Evolutionary conservation across 495 filamentous ascomycete genomes (phyloP).

Genomic region (Neurospora sp.): DNA sequence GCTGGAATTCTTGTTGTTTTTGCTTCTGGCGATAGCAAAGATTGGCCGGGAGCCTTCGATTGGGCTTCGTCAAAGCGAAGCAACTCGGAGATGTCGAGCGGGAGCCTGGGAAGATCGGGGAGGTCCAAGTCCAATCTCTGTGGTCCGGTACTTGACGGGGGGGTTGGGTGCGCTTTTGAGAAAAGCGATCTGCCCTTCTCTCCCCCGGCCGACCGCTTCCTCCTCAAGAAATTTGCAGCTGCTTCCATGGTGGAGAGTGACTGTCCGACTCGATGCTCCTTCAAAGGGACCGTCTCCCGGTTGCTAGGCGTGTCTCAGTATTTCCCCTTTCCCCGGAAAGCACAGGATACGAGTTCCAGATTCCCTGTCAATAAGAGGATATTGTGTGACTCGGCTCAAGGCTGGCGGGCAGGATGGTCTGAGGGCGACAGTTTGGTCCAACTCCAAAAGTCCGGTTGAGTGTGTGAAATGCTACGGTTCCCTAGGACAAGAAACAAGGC

Average conservation of each 20-base stretch:
- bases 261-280: background rate
- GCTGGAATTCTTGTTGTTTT: background rate
- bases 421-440: background rate
- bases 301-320: background rate
- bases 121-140: background rate
- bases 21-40: background rate
- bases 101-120: background rate
- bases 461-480: background rate
- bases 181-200: constrained; percentile 23
- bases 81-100: background rate
- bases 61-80: background rate
- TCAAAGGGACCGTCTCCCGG: background rate
- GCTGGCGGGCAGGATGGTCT: background rate
- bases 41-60: background rate
- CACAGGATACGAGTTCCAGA: background rate
- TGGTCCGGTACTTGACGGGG: constrained; percentile 9
- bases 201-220: background rate
- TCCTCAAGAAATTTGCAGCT: background rate
- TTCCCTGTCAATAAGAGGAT: background rate
- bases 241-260: constrained; percentile 15
- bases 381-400: background rate
- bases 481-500: constrained; percentile 3
- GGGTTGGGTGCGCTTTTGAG: constrained; percentile 26
- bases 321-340: constrained; percentile 11
- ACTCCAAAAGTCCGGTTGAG: background rate